phyloP scores from a whole-genome alignment of 1,284 basidiomycete species.

The Marasmius oreades region DNA sequence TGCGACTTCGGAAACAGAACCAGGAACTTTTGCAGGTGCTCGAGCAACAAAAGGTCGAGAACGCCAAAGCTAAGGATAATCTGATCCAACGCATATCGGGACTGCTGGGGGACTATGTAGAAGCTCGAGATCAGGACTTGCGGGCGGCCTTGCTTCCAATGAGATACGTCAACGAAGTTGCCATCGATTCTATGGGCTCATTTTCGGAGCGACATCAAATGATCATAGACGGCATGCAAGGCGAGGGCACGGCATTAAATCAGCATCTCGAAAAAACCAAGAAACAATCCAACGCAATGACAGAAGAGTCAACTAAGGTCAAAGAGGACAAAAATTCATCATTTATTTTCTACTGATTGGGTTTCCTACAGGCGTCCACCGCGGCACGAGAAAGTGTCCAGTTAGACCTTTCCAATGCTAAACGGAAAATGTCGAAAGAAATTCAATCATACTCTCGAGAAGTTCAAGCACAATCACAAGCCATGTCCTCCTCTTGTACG shows the following conservation, averaged over 20 bases:
- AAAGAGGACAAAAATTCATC: too few relatives aligned
- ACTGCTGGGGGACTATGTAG: slow-evolving; percentile 68
- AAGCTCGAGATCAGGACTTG: slow-evolving; percentile 68
- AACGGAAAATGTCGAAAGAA: slow-evolving; percentile 42
- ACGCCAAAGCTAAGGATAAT: slow-evolving; percentile 66
- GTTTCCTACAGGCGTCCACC: slow-evolving; percentile 35
- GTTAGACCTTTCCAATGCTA: slow-evolving; percentile 43
- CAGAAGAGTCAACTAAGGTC: slow-evolving; percentile 30
- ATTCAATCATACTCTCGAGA: slow-evolving; percentile 50
- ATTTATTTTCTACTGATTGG: neutral
- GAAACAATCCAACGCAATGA: slow-evolving; percentile 50
- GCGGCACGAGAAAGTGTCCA: slow-evolving; percentile 39
- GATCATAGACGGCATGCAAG: slow-evolving; percentile 39
- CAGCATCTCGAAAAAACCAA: slow-evolving; percentile 42
- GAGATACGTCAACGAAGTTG: slow-evolving; percentile 52
- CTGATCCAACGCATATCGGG: slow-evolving; percentile 70
- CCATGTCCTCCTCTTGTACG: slow-evolving; percentile 39
- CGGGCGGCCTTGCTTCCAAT: slow-evolving; percentile 55
- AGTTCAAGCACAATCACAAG: slow-evolving; percentile 46
- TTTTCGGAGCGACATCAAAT: slow-evolving; percentile 48
- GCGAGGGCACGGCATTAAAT: slow-evolving; percentile 37
- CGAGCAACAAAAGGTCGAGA: slow-evolving; percentile 62
- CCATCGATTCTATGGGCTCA: slow-evolving; percentile 46
- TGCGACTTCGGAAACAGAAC: slow-evolving; percentile 72
- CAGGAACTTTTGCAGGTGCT: slow-evolving; percentile 60